These are phyloP conservation scores for Aspergillus vadensis DNA, from an alignment of 2,329 filamentous ascomycete genomes.

Conservation along the genomic window DNA sequence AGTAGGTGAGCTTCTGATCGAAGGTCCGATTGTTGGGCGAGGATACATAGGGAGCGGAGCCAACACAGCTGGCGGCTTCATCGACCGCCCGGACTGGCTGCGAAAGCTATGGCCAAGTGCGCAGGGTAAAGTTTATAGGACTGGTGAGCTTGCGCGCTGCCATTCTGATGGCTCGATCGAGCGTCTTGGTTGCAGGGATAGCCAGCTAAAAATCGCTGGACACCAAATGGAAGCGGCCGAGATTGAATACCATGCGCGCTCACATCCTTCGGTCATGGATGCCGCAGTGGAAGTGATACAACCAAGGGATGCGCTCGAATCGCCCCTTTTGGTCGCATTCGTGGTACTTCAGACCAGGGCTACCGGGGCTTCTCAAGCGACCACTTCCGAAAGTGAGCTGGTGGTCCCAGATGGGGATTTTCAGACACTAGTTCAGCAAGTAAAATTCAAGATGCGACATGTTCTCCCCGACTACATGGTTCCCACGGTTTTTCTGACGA, in stretches of 20 bases:
- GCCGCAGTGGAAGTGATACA: background rate
- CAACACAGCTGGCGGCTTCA: no score
- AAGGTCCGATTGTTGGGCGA: background rate
- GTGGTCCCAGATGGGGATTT: background rate
- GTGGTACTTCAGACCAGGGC: background rate
- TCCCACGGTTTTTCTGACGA: background rate
- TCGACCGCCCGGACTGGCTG: no score
- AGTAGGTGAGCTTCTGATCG: background rate
- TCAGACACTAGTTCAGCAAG: background rate
- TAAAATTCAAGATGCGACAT: background rate
- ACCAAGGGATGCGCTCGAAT: background rate
- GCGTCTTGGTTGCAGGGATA: no score
- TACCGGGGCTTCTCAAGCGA: background rate
- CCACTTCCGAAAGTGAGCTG: background rate
- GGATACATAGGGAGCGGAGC: constrained; percentile 46
- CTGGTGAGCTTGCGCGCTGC: background rate
- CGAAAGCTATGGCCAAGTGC: background rate
- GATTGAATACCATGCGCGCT: no score
- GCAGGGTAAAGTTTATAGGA: background rate
- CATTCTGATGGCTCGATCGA: background rate
- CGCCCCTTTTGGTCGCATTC: background rate
- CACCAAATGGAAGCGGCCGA: no score
- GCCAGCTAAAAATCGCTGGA: no score
- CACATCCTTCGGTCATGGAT: background rate
- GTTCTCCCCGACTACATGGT: background rate